A percentile compares a stretch with the other conserved stretches of the same genome.
phyloP scores from a whole-genome alignment of 768 basidiomycete genomes.

The Tephrocybe rancida region DNA sequence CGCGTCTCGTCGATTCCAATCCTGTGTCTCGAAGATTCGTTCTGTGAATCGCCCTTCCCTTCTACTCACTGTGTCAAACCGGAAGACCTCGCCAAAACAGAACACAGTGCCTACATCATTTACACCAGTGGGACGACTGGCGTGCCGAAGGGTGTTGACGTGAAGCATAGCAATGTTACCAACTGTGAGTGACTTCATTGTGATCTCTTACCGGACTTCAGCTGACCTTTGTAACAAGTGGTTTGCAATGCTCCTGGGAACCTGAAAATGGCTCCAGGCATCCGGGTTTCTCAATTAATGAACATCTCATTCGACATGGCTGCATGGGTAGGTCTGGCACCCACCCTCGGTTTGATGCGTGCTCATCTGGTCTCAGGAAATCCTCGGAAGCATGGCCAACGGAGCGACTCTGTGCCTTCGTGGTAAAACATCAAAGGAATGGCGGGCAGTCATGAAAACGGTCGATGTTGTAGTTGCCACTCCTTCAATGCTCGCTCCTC shows the following conservation, averaged over 20 bases:
- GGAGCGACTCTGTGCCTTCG: slow-evolving; percentile 54
- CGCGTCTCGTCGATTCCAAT: slow-evolving; percentile 18
- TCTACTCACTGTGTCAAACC: slow-evolving; percentile 34
- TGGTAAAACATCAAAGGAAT: slow-evolving; percentile 51
- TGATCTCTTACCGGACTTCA: neutral
- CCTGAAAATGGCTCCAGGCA: slow-evolving; percentile 54
- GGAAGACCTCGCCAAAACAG: slow-evolving; percentile 34
- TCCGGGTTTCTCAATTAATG: slow-evolving; percentile 59
- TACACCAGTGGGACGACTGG: slow-evolving; percentile 64
- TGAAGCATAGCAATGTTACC: slow-evolving; percentile 55
- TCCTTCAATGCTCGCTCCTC: slow-evolving; percentile 50
- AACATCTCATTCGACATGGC: slow-evolving; percentile 71
- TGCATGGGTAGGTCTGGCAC: slow-evolving; percentile 44
- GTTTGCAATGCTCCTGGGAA: slow-evolving; percentile 50
- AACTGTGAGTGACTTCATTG: slow-evolving; percentile 42
- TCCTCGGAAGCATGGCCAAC: slow-evolving; percentile 51
- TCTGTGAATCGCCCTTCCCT: slow-evolving; percentile 22
- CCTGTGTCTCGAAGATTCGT: slow-evolving; percentile 24
- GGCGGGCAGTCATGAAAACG: slow-evolving; percentile 47
- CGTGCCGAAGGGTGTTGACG: slow-evolving; percentile 60
- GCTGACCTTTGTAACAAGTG: slow-evolving; percentile 20
- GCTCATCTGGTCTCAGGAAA: slow-evolving; percentile 47
- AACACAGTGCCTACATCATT: slow-evolving; percentile 56
- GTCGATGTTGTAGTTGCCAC: slow-evolving; percentile 57
- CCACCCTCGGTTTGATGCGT: slow-evolving; percentile 29